Conservation (phyloP, 202 grass and related monocot species). For the Elaeis oleifera region DNA sequence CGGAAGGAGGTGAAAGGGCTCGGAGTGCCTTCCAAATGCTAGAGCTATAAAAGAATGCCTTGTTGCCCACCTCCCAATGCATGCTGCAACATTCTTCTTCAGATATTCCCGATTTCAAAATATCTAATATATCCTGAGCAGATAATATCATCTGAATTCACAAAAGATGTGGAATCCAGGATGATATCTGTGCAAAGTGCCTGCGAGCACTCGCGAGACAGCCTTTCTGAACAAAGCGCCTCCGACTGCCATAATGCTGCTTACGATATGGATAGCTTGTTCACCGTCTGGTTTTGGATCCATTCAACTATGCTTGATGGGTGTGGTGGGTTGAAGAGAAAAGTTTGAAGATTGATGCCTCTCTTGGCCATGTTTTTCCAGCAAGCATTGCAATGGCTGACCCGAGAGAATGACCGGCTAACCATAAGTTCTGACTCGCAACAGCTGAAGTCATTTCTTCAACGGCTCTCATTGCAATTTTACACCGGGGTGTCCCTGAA, state of each 20-base stretch:
- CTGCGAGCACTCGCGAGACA: slow-evolving; percentile 7
- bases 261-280: slow-evolving; percentile 34
- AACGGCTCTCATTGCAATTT: slow-evolving; percentile 33
- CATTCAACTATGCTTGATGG: slow-evolving; percentile 41
- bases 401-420: slow-evolving; percentile 65
- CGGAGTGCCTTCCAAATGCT: slow-evolving; percentile 29
- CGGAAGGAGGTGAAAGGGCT: slow-evolving; percentile 63
- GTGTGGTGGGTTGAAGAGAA: slow-evolving; percentile 76
- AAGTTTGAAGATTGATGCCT: slow-evolving; percentile 36
- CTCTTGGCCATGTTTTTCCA: slow-evolving; percentile 46
- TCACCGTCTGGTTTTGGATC: slow-evolving; percentile 41
- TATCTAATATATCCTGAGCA: slow-evolving; percentile 65
- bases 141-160: slow-evolving; percentile 54
- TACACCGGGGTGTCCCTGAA: slow-evolving; percentile 32
- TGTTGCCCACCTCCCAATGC: slow-evolving; percentile 45
- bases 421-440: slow-evolving; percentile 29
- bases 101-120: slow-evolving; percentile 51
- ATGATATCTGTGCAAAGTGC: slow-evolving; percentile 39
- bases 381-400: slow-evolving; percentile 52
- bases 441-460: slow-evolving; percentile 11
- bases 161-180: slow-evolving; percentile 51
- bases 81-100: slow-evolving; percentile 46
- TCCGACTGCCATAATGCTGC: slow-evolving; percentile 46
- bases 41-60: slow-evolving; percentile 52
- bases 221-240: slow-evolving; percentile 26